Percentiles rank a stretch among this genome's conserved stretches.
These are phyloP conservation scores for Gynochthodes officinalis DNA, from an alignment of 257 asterid species.

Conservation along the genomic window DNA sequence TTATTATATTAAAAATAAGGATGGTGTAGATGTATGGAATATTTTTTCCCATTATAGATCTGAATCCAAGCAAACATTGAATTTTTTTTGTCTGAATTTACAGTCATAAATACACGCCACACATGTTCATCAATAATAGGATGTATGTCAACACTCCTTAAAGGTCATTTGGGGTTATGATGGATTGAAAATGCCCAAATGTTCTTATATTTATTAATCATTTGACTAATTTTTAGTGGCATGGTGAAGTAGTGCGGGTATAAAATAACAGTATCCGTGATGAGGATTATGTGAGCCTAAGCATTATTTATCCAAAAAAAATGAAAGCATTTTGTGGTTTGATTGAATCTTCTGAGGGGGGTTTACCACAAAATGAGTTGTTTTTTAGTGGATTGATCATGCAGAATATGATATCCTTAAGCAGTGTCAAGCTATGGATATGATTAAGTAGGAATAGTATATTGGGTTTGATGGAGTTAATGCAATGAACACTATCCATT, in stretches of 20 bases:
- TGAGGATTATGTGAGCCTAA: background rate
- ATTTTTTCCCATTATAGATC: too few relatives aligned
- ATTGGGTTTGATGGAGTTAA: background rate
- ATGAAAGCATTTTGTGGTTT: background rate
- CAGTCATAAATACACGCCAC: background rate
- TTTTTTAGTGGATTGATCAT: slow-evolving; percentile 8
- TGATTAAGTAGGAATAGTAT: background rate
- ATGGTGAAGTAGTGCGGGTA: slow-evolving; percentile 13
- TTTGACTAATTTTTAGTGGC: slow-evolving; percentile 18
- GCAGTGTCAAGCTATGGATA: background rate
- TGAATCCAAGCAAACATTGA: too few relatives aligned
- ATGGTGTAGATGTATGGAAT: too few relatives aligned
- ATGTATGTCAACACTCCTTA: background rate
- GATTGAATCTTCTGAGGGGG: slow-evolving; percentile 21
- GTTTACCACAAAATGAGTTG: slow-evolving; percentile 16
- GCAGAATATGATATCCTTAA: slow-evolving; percentile 17
- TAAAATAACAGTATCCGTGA: background rate
- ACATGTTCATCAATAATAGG: background rate
- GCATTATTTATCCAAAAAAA: background rate
- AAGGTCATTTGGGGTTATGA: background rate
- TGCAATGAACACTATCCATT: background rate
- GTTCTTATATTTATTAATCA: slow-evolving; percentile 2
- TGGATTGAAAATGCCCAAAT: slow-evolving; percentile 8
- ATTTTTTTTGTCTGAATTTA: too few relatives aligned
- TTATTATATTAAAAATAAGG: too few relatives aligned